Evolutionary conservation across 2,329 filamentous ascomycete genomes (phyloP), one percentile per base, ranked within the genome.

Genomic region (Claviceps cyperi): DNA sequence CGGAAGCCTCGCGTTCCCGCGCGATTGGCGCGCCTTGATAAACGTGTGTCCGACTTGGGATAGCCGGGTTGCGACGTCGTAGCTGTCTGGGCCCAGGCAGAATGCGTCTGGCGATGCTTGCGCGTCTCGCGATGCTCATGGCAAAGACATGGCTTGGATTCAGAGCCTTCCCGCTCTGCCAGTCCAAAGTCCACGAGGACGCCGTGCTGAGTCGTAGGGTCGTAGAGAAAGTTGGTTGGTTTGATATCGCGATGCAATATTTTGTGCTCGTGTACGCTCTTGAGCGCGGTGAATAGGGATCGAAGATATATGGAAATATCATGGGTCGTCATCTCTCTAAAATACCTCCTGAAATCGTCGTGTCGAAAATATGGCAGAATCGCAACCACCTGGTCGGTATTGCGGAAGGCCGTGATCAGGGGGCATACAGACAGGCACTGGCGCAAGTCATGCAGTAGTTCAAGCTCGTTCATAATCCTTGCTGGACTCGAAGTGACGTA

Each of bases 121-220:
- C 88, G 82, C 21, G 80, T 75, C 19, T 76, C 69, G 15, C 73
- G 64, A 13, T 75, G 66, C 53, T 89, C 78, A 53, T 83, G 81
- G 66, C 91, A 97, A n/a, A 86, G 70, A 62, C 91, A 97, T 2
- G 82, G 81, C 60, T 86, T 85, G 63, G 74, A 78, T 48, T 94
- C 88, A 22, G 80, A 81, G 21, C 86, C 83, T 62, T 87, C 81
- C 47, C 82, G 75, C 69, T 98, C 92, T 37, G 92, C 92, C 15
- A 98, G 77, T n/a, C 92, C 92, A 69, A 98, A 98, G 63, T 98
- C 92, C n/a, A 98, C 92, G 0, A 98, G 77, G 2, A 98, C 91
- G 40, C 92, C 92, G 50, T 86, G 82, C 58, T 83, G 80, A 43
- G 82, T 80, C 11, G 80, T 71, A 0, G 87, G 86, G 56, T 94